Conservation (phyloP, 2,329 filamentous ascomycete genomes). For the Stagonosporopsis tanaceti region DNA sequence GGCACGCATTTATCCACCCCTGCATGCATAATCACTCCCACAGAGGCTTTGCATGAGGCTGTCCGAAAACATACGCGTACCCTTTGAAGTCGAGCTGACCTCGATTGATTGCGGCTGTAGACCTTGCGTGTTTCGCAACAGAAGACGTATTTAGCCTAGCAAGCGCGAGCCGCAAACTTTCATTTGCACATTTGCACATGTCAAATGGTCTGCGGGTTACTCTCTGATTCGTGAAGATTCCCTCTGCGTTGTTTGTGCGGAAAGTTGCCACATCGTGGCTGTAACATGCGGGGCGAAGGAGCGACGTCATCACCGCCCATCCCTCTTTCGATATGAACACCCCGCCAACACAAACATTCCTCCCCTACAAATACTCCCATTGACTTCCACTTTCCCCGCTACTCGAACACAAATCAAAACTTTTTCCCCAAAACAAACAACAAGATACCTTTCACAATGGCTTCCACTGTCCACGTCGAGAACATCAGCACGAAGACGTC, state of each 20-base stretch:
- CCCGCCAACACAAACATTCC: conserved; percentile 17
- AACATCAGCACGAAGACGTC: conserved; percentile 84
- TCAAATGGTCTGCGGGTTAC: background rate
- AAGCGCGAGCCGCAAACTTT: background rate
- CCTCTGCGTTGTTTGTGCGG: conserved; percentile 26
- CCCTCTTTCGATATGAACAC: conserved; percentile 19
- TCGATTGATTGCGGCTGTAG: background rate
- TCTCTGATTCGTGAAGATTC: conserved; percentile 33
- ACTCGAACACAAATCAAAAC: conserved; percentile 6
- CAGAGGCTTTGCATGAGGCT: conserved; percentile 3
- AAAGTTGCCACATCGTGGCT: conserved; percentile 22
- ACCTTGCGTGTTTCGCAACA: conserved; percentile 12
- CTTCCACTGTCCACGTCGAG: conserved; percentile 82
- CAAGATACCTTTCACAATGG: conserved; percentile 49
- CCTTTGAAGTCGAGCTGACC: background rate
- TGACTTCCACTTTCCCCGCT: background rate
- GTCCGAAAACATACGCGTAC: conserved; percentile 1
- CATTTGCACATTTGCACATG: conserved; percentile 25
- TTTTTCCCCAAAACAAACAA: conserved; percentile 1
- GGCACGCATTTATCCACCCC: background rate
- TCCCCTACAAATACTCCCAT: conserved; percentile 8
- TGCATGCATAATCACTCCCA: conserved; percentile 5
- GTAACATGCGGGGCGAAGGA: conserved; percentile 10
- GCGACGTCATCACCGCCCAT: conserved; percentile 13
- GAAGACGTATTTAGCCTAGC: conserved; percentile 8